A percentile compares a stretch with the other conserved stretches of the same genome.
Conservation (phyloP, 179 eudicot genomes). For the Carnegiea gigantea region DNA sequence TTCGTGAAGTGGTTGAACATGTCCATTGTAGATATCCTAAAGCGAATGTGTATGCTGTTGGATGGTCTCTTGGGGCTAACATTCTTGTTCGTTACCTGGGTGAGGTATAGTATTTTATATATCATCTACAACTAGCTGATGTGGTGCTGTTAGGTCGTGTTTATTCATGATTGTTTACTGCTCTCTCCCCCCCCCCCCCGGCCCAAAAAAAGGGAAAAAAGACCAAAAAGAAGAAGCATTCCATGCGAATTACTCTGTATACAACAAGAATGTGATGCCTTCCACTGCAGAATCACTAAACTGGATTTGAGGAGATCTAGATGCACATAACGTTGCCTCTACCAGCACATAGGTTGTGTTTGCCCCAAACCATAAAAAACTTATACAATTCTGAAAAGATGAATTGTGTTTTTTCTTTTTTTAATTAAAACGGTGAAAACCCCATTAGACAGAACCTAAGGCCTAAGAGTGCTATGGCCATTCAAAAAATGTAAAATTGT, state of each 20-base stretch:
- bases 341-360: too few species aligned
- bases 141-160: neutral
- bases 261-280: too few species aligned
- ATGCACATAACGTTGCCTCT: neutral
- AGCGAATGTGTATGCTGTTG: conserved; percentile 73
- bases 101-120: conserved; percentile 43
- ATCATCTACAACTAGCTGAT: neutral
- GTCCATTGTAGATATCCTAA: conserved; percentile 62
- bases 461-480: too few species aligned
- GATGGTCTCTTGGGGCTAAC: conserved; percentile 96
- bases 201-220: too few species aligned
- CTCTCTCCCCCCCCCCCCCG: too few species aligned
- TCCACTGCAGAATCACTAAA: neutral
- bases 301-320: neutral
- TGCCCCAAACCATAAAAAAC: too few species aligned
- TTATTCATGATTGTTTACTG: neutral
- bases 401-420: too few species aligned
- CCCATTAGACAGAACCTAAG: too few species aligned
- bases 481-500: too few species aligned
- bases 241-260: neutral
- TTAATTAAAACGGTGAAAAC: too few species aligned
- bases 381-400: too few species aligned
- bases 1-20: conserved; percentile 72
- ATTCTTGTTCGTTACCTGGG: conserved; percentile 89
- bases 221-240: too few species aligned